Conservation (phyloP, 768 basidiomycete genomes). For the Pisolithus sp. region DNA sequence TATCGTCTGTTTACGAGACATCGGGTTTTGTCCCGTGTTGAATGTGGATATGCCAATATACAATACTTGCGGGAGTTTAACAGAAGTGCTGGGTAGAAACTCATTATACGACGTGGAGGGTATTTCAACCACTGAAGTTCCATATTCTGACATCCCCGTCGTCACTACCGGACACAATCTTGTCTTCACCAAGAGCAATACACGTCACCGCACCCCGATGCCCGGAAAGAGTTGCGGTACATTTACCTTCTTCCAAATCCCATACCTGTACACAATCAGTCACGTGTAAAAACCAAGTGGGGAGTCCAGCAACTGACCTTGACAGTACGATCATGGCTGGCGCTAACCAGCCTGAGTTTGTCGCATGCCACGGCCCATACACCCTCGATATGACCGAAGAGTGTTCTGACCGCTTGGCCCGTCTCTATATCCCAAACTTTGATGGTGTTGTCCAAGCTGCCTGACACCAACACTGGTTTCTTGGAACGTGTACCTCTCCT, state of each 20-base stretch:
- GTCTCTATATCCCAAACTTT: conserved; percentile 94
- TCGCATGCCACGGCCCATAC: conserved; percentile 96
- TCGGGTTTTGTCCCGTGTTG: no score
- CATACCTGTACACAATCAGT: conserved; percentile 56
- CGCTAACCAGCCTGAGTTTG: conserved; percentile 85
- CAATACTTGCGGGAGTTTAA: no score
- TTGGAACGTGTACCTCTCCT: conserved; percentile 19
- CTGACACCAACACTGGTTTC: conserved; percentile 78
- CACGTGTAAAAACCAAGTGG: background rate
- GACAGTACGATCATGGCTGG: conserved; percentile 94
- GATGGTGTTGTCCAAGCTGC: conserved; percentile 91
- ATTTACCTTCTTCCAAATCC: conserved; percentile 84
- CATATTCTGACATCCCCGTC: conserved; percentile 85
- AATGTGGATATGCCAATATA: no score
- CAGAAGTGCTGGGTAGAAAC: background rate
- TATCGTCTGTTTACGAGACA: no score
- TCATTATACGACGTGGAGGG: background rate
- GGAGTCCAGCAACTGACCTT: conserved; percentile 52
- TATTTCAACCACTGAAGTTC: conserved; percentile 48
- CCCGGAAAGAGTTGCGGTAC: conserved; percentile 84
- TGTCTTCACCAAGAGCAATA: conserved; percentile 85
- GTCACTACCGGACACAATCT: conserved; percentile 94
- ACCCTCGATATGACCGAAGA: conserved; percentile 98
- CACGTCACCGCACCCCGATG: conserved; percentile 94
- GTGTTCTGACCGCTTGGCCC: conserved; percentile 67